phyloP scores from a whole-genome alignment of 2,329 filamentous ascomycete species.

The Leptoxyphium fumago region DNA sequence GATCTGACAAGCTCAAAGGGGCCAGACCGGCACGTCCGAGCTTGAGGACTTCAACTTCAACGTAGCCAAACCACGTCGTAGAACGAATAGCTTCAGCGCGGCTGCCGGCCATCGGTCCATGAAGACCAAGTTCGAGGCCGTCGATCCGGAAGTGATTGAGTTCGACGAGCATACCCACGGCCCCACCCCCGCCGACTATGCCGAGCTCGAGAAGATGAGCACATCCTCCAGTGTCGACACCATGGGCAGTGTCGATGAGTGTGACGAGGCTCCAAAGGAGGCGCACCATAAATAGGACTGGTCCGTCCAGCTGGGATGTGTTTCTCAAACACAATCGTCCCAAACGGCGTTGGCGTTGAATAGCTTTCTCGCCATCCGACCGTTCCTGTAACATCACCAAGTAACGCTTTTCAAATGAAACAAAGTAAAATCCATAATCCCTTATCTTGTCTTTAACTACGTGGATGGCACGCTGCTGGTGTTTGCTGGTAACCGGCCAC shows the following conservation, averaged over 20 bases:
- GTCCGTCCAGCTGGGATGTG: neutral
- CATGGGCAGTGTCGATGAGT: slow-evolving; percentile 46
- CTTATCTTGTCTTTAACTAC: no score
- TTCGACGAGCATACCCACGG: slow-evolving; percentile 58
- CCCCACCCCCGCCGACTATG: slow-evolving; percentile 40
- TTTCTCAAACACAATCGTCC: no score
- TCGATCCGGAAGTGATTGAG: slow-evolving; percentile 81
- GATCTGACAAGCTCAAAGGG: slow-evolving; percentile 41
- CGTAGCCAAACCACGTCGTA: slow-evolving; percentile 72
- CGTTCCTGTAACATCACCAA: no score
- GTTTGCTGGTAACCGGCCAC: no score
- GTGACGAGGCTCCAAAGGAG: slow-evolving; percentile 33
- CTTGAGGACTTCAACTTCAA: slow-evolving; percentile 71
- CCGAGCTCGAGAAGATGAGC: slow-evolving; percentile 33
- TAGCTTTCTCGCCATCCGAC: no score
- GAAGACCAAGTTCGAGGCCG: slow-evolving; percentile 92
- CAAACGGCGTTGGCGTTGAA: no score
- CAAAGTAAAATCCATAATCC: no score
- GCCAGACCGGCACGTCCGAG: slow-evolving; percentile 61
- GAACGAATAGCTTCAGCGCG: slow-evolving; percentile 75
- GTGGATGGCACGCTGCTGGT: no score
- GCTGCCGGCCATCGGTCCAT: slow-evolving; percentile 59
- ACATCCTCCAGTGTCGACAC: slow-evolving; percentile 32
- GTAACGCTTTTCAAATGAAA: no score
- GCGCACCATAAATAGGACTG: slow-evolving; percentile 1